These are phyloP conservation scores for Aurantiochytrium sp. DNA, from an alignment of 108 stramenopile genomes.

Conservation along the genomic window DNA sequence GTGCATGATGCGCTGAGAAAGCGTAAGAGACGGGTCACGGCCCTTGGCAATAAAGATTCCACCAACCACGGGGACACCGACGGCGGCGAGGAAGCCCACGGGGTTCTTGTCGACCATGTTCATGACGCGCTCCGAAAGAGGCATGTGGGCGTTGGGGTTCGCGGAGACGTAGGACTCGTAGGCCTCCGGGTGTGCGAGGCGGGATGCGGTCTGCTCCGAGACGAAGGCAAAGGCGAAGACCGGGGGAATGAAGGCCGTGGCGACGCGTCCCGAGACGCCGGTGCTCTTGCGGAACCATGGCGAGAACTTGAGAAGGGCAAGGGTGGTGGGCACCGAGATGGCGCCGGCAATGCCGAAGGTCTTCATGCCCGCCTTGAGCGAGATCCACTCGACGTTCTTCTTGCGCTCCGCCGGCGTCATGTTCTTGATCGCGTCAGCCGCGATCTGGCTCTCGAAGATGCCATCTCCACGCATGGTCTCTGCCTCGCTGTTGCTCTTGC, in stretches of 20 bases:
- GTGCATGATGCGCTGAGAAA: constrained; percentile 12
- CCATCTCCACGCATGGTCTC: neutral
- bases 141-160: neutral
- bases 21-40: neutral
- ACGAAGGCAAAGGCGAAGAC: constrained; percentile 2
- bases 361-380: constrained; percentile 15
- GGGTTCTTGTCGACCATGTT: neutral
- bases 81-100: neutral
- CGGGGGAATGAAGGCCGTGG: constrained; percentile 7
- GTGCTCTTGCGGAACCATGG: constrained; percentile 11
- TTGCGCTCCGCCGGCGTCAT: neutral
- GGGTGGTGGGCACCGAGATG: neutral
- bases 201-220: constrained; percentile 11
- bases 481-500: neutral
- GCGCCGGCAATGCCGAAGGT: neutral
- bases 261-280: neutral
- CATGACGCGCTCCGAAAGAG: neutral
- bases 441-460: neutral
- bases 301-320: neutral
- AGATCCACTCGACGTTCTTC: constrained; percentile 2
- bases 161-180: neutral
- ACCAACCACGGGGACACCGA: neutral
- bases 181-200: neutral
- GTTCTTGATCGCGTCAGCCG: neutral
- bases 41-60: neutral